Percentiles rank a stretch among this genome's conserved stretches.
phyloP scores from a whole-genome alignment of 2,329 filamentous ascomycete species.

The Corinectria fuckeliana region DNA sequence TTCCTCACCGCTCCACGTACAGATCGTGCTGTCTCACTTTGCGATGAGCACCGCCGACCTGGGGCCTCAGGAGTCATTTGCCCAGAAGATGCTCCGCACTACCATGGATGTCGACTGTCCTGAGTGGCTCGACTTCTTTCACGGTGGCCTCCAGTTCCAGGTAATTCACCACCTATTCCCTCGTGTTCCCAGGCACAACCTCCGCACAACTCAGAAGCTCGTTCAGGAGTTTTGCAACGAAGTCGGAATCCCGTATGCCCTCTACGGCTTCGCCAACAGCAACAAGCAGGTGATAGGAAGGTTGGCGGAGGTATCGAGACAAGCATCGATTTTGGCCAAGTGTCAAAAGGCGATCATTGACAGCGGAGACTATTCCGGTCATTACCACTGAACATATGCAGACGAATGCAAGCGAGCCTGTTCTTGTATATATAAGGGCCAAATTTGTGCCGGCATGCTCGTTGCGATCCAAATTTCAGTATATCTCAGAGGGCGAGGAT shows the following conservation, averaged over 20 bases:
- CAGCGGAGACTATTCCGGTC: slow-evolving; percentile 37
- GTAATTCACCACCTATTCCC: slow-evolving; percentile 88
- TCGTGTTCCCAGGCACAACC: slow-evolving; percentile 83
- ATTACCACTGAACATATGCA: slow-evolving; percentile 13
- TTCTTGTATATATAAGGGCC: slow-evolving; percentile 21
- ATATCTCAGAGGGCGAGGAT: not conserved
- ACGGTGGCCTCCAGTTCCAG: slow-evolving; percentile 89
- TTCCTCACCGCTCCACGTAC: slow-evolving; percentile 82
- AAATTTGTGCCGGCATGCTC: not conserved
- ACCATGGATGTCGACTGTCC: slow-evolving; percentile 95
- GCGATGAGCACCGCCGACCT: slow-evolving; percentile 91
- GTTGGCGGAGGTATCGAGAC: slow-evolving; percentile 79
- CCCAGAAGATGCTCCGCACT: slow-evolving; percentile 88
- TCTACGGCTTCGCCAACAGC: slow-evolving; percentile 84
- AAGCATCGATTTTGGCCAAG: slow-evolving; percentile 78
- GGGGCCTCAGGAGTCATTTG: slow-evolving; percentile 83
- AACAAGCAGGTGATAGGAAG: slow-evolving; percentile 81
- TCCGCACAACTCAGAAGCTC: slow-evolving; percentile 75
- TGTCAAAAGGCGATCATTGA: slow-evolving; percentile 64
- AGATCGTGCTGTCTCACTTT: slow-evolving; percentile 92
- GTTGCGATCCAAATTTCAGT: not conserved
- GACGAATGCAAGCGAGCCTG: not conserved
- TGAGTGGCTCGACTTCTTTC: slow-evolving; percentile 86
- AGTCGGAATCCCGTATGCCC: slow-evolving; percentile 81
- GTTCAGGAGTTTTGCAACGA: slow-evolving; percentile 84